Evolutionary conservation across 73 alveolate genomes (phyloP).

Genomic region (Blepharisma japonicum): DNA sequence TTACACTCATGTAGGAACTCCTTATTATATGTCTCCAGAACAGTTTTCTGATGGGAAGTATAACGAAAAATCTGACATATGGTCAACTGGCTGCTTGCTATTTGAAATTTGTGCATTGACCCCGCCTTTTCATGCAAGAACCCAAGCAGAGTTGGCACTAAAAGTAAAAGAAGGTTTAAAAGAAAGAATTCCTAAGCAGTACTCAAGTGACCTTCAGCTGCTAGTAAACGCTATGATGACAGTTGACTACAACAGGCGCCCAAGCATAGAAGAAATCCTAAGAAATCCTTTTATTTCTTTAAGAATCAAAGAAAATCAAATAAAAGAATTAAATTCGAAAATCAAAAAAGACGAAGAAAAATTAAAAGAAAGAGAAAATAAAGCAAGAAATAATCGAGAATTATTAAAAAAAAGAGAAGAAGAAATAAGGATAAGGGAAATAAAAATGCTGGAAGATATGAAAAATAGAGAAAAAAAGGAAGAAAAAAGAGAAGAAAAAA

Average conservation of each 20-base stretch:
- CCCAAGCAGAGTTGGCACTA: conserved; percentile 79
- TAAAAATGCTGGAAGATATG: not conserved
- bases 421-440: conserved; percentile 27
- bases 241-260: conserved; percentile 71
- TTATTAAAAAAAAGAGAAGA: conserved; percentile 37
- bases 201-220: conserved; percentile 82
- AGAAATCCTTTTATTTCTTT: conserved; percentile 65
- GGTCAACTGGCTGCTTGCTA: conserved; percentile 92
- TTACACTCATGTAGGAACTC: conserved; percentile 95
- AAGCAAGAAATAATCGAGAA: conserved; percentile 65
- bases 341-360: conserved; percentile 57
- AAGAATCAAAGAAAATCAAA: conserved; percentile 69
- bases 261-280: conserved; percentile 78
- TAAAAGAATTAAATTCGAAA: conserved; percentile 63
- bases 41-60: conserved; percentile 87
- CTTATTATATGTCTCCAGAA: conserved; percentile 97
- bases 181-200: conserved; percentile 68
- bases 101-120: conserved; percentile 81
- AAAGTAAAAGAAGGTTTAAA: conserved; percentile 77
- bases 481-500: too few relatives aligned
- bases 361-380: conserved; percentile 71
- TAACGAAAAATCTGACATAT: conserved; percentile 94
- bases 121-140: conserved; percentile 93
- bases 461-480: too few relatives aligned
- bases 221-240: conserved; percentile 81